Evolutionary conservation across 2,329 filamentous ascomycete species (phyloP), one percentile per base, ranked within the genome.

Genomic region (Venturiaceae sp.): DNA sequence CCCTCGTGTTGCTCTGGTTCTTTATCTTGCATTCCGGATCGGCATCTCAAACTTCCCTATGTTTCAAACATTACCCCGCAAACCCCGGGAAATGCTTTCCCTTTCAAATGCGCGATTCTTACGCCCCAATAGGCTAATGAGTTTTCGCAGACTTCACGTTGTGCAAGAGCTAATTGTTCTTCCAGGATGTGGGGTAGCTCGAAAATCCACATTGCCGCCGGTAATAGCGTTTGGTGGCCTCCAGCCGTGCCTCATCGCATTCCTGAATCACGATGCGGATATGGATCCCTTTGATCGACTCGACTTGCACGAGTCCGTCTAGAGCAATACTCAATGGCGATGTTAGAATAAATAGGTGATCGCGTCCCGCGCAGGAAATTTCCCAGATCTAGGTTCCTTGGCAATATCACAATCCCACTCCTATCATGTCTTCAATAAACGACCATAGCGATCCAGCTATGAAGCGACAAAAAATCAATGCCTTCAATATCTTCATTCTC

Each of bases 401-500:
- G n/a, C 37, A 19, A 5, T 39, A 39, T n/a, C 16, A 19, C 6
- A 19, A 39, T 39, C 14, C 37, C 16, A 3, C 2, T 6, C 7
- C 13, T 19, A n/a, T 39, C 37, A 39, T 39, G 37, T 39, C 37
- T 39, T n/a, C 37, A 39, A 19, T 39, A 39, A 39, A 7, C 21
- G 37, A n/a, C 3, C 37, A 52, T 32, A 13, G 26, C 26, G 46
- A 28, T 14, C n/a, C 46, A 5, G 9, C 30, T 32, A 28, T n/a
- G 9, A 52, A 52, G n/a, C 5, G 46, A n/a, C 23, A 52, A n/a
- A 32, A 28, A 28, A 52, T 65, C 60, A 65, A 63, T 57, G 59
- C 59, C 5, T 65, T 62, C 61, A 64, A 63, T 56, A 59, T 65
- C 7, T 59, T 63, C 26, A 63, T 65, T 39, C 62, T 64, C 37